Percentiles rank a stretch among this genome's conserved stretches.
Evolutionary conservation across 169 alveolate species (phyloP).

Genomic region (Eimeria zaria): DNA sequence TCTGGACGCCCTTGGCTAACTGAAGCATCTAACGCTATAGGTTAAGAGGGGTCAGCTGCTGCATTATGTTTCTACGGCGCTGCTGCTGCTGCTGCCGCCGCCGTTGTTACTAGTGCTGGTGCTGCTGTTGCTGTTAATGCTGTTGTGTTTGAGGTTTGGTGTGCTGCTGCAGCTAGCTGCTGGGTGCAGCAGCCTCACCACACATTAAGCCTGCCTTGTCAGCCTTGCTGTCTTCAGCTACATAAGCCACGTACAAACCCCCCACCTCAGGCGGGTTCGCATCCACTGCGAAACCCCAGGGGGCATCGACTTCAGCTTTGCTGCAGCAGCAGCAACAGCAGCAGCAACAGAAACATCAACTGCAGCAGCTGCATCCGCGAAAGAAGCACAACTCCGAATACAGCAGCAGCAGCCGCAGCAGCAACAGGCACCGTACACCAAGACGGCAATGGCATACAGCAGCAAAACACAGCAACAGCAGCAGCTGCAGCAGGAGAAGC

Average conservation of each 20-base stretch:
- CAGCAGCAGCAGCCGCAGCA: too few relatives aligned
- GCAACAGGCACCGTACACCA: neutral
- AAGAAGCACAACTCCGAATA: too few relatives aligned
- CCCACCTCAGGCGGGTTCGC: constrained; percentile 63
- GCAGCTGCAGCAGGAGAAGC: neutral
- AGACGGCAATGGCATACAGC: neutral
- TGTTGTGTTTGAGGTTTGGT: neutral
- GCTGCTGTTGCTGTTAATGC: neutral
- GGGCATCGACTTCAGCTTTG: constrained; percentile 45
- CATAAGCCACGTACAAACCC: constrained; percentile 74
- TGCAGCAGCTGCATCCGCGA: too few relatives aligned
- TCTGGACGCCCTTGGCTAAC: neutral
- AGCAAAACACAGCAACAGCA: too few relatives aligned
- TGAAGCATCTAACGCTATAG: neutral
- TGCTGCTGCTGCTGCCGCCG: neutral
- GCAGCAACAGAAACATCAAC: neutral
- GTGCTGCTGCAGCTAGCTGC: neutral
- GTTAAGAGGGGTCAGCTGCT: too few relatives aligned
- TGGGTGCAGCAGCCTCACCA: constrained; percentile 34
- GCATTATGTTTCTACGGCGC: neutral
- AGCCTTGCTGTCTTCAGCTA: constrained; percentile 78
- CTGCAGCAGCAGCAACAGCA: constrained; percentile 20
- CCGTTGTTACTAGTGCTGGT: neutral
- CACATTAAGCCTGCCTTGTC: constrained; percentile 51
- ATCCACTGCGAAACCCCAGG: constrained; percentile 77